These are phyloP conservation scores for Plasmodium vivax DNA, from an alignment of 169 alveolate genomes.

Conservation along the genomic window DNA sequence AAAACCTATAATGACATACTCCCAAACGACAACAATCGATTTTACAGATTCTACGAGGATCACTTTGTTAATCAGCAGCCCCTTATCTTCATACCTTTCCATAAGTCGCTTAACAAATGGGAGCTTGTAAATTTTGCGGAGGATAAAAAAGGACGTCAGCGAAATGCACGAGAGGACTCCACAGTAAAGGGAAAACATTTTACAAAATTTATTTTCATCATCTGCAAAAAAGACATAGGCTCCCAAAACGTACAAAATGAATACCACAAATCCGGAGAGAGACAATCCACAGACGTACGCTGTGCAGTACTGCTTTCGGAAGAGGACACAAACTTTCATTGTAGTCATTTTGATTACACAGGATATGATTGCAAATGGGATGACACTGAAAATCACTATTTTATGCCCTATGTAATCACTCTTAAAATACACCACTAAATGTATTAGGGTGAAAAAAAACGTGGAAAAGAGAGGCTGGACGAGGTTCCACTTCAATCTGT, in stretches of 20 bases:
- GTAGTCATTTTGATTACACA: constrained; percentile 42
- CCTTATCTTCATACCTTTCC: constrained; percentile 30
- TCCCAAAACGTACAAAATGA: constrained; percentile 21
- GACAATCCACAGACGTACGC: constrained; percentile 57
- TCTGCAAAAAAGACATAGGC: constrained; percentile 31
- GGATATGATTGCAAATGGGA: constrained; percentile 5
- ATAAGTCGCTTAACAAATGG: not conserved
- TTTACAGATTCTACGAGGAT: not conserved
- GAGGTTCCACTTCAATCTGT: constrained; percentile 35
- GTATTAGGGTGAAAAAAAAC: not conserved
- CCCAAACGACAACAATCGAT: constrained; percentile 11
- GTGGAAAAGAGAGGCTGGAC: not conserved
- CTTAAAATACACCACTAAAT: not conserved
- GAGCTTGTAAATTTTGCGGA: not conserved
- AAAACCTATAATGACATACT: not conserved
- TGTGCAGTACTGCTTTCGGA: constrained; percentile 11
- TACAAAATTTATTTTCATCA: constrained; percentile 15
- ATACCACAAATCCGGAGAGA: constrained; percentile 22
- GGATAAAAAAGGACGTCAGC: constrained; percentile 2
- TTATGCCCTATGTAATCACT: constrained; percentile 29
- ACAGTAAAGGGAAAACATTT: constrained; percentile 27
- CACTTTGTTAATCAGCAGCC: not conserved
- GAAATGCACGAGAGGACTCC: not conserved
- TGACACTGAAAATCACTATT: constrained; percentile 15
- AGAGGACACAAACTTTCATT: constrained; percentile 26